Evolutionary conservation across 1,139 yeast species (phyloP), one percentile per base, ranked within the genome.

Genomic region (Sporopachydermia cereana): DNA sequence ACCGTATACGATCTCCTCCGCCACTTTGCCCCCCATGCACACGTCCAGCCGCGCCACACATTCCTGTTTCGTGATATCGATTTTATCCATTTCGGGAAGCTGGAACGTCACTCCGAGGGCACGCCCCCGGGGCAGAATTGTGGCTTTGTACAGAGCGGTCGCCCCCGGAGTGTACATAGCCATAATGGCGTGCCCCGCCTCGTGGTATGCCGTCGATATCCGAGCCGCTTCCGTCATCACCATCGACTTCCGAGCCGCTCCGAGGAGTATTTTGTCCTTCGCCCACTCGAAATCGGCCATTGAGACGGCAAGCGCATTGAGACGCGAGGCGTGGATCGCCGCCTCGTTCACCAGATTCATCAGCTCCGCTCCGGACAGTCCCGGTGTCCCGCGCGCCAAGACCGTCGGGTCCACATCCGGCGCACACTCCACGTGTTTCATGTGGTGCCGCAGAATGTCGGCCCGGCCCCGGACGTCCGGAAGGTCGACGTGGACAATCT

Each of bases 181-280:
- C 85, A 89, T 86, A 49, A 91, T 85, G 3, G 98, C 98, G 66
- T 91, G 99, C 2, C 99, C 99, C 7, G 98, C 99, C 67, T 91
- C 99, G 65, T 91, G 99, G 63, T 80, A 93, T 2, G 98, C 98
- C 18, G 98, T 93, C 54, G 91, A 89, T 54, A 76, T 77, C 62
- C 97, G 77, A 0, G 95, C 77, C 54, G 91, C 96, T 62, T 91
- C 96, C 23, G 98, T 89, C 66, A 91, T 76, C 44, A 91, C 96
- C 97, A 89, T 89, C 44, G 95, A 85, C 66, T 85, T 85, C 62
- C 94, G 83, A 52, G 95, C 99, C 30, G 97, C 98, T 45, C 99
- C 99, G 84, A 93, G 79, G 57, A 93, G 69, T 49, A 93, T 91
- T 67, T 91, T 91, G 63, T 91, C 99, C 63, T 93, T 93, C 43